Evolutionary conservation across 805 yeast genomes (phyloP).

Genomic region (Sporopachydermia lactativora): DNA sequence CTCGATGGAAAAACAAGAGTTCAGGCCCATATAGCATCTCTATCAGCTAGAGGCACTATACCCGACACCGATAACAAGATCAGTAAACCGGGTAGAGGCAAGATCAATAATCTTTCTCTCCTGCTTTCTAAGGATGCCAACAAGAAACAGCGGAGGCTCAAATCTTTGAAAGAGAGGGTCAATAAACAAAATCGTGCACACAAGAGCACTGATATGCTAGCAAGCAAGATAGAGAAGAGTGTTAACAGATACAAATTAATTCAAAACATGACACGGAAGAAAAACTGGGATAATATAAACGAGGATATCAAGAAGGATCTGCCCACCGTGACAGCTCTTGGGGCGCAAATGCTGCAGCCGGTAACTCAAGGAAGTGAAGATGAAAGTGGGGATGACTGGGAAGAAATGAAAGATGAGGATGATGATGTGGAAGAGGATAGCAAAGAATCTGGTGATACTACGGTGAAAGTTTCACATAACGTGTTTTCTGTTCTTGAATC

Average conservation of each 20-base stretch:
- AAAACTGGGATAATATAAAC: background rate
- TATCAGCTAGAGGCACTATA: slow-evolving; percentile 11
- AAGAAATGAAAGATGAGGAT: background rate
- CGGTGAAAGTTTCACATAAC: background rate
- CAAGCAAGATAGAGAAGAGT: background rate
- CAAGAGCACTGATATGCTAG: background rate
- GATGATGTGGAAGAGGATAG: background rate
- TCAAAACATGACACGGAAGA: background rate
- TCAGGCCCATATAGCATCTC: slow-evolving; percentile 14
- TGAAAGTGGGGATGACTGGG: background rate
- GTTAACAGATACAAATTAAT: background rate
- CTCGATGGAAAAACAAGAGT: slow-evolving; percentile 12
- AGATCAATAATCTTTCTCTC: background rate
- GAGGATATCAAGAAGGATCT: background rate
- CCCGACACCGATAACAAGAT: slow-evolving; percentile 3
- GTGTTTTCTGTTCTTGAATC: background rate
- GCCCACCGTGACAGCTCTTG: background rate
- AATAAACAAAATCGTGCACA: background rate
- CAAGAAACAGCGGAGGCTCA: slow-evolving; percentile 11
- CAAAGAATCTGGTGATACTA: background rate
- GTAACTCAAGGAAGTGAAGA: background rate
- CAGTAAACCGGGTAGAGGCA: background rate
- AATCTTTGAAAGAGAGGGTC: slow-evolving; percentile 1
- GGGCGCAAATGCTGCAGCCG: background rate
- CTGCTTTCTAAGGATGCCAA: slow-evolving; percentile 4